Conservation (phyloP, 345 rosid genomes). For the Camelina neglecta region DNA sequence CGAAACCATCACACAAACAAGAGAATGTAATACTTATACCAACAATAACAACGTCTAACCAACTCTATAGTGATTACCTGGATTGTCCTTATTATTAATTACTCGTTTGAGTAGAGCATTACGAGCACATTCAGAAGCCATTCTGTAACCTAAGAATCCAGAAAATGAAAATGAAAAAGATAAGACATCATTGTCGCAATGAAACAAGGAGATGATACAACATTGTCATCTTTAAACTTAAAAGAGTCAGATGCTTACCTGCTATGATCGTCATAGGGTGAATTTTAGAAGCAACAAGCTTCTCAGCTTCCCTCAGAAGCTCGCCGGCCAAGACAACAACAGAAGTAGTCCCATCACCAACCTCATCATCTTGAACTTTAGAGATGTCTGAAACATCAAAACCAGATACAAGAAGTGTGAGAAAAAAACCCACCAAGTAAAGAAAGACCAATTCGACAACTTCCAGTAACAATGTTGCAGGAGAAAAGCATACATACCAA, state of each 20-base stretch:
- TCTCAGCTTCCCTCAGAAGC: constrained; percentile 94
- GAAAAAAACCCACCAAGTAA: not conserved
- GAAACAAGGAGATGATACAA: not conserved
- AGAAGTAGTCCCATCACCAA: constrained; percentile 99
- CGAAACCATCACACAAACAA: not conserved
- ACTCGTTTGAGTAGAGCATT: constrained; percentile 70
- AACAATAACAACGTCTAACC: not conserved
- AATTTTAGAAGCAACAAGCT: constrained; percentile 86
- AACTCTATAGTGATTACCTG: constrained; percentile 52
- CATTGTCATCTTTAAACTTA: not conserved
- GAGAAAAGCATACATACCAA: constrained; percentile 62
- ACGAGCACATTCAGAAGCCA: constrained; percentile 97
- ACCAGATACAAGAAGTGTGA: constrained; percentile 8
- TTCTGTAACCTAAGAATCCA: constrained; percentile 70
- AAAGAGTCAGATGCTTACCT: constrained; percentile 47
- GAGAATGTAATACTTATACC: not conserved
- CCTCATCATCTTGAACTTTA: constrained; percentile 99
- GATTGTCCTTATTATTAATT: constrained; percentile 76
- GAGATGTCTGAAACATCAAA: constrained; percentile 66
- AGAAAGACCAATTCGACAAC: not conserved
- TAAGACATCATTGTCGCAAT: not conserved
- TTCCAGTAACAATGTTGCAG: not conserved
- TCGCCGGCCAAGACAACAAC: constrained; percentile 99
- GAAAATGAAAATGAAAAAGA: not conserved
- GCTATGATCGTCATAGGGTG: constrained; percentile 97